Percentiles rank a stretch among this genome's conserved stretches.
Evolutionary conservation across 2,329 filamentous ascomycete species (phyloP).

Genomic region (Penicillium sp.): DNA sequence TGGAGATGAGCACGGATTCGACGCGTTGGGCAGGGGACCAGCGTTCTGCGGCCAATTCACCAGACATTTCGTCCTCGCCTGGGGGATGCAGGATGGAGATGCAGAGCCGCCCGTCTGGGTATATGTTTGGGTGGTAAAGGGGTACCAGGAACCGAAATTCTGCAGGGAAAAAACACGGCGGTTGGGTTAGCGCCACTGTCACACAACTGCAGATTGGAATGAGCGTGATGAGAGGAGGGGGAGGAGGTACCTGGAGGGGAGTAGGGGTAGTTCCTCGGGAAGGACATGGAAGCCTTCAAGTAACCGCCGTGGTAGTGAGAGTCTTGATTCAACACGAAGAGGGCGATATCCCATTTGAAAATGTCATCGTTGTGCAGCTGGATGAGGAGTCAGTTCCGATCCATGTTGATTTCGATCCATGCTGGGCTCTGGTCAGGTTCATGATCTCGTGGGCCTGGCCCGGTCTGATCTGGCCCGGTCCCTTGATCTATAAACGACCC

Average conservation of each 20-base stretch:
- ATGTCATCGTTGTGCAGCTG: constrained; percentile 81
- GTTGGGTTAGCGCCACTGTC: constrained; percentile 1
- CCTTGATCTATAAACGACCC: background rate
- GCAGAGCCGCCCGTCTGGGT: constrained; percentile 85
- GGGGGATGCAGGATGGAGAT: constrained; percentile 95
- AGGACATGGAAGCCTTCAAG: constrained; percentile 86
- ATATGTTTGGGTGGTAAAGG: constrained; percentile 93
- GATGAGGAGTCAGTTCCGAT: constrained; percentile 4
- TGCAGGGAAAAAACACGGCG: constrained; percentile 23
- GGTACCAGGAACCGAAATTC: constrained; percentile 82
- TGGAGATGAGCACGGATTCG: constrained; percentile 90
- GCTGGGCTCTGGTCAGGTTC: background rate
- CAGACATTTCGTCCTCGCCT: constrained; percentile 90
- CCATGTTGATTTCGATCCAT: background rate
- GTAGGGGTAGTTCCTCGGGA: constrained; percentile 88
- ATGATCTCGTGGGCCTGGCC: background rate
- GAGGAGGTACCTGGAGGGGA: constrained; percentile 67
- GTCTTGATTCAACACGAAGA: constrained; percentile 91
- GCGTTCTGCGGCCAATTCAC: constrained; percentile 84
- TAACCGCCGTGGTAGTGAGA: constrained; percentile 92
- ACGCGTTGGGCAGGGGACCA: constrained; percentile 95
- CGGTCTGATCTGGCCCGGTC: background rate
- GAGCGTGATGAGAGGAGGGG: background rate
- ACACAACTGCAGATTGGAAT: background rate
- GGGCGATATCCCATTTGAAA: constrained; percentile 82